Evolutionary conservation across 2,329 filamentous ascomycete species (phyloP).

Genomic region (Phaeosphaeria sp.): DNA sequence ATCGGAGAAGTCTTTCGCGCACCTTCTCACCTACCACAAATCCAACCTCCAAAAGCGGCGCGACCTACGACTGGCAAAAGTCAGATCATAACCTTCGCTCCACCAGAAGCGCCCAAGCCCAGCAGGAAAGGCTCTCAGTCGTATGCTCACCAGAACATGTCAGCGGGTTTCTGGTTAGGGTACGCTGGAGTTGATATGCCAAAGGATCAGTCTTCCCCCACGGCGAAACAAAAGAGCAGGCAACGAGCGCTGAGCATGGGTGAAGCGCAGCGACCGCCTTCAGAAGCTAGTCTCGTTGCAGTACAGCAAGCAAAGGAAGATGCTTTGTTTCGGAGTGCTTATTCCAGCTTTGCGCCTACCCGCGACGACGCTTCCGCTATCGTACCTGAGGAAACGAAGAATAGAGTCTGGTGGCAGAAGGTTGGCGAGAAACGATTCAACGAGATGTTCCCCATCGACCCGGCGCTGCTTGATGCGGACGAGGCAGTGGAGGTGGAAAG

Average conservation of each 20-base stretch:
- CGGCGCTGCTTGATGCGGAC: slow-evolving; percentile 48
- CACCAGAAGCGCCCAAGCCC: slow-evolving; percentile 60
- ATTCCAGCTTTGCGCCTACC: slow-evolving; percentile 80
- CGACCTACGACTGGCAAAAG: slow-evolving; percentile 71
- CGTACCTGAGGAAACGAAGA: slow-evolving; percentile 70
- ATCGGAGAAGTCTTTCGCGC: slow-evolving; percentile 78
- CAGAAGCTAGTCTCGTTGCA: slow-evolving; percentile 48
- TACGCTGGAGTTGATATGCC: slow-evolving; percentile 58
- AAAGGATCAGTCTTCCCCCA: slow-evolving; percentile 63
- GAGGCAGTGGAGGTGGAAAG: slow-evolving; percentile 43
- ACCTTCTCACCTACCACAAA: slow-evolving; percentile 67
- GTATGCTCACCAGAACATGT: slow-evolving; percentile 72
- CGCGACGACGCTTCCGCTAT: slow-evolving; percentile 76
- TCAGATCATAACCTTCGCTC: slow-evolving; percentile 57
- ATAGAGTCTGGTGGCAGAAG: slow-evolving; percentile 78
- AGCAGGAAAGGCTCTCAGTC: slow-evolving; percentile 52
- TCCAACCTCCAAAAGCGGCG: slow-evolving; percentile 75
- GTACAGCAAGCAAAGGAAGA: slow-evolving; percentile 71
- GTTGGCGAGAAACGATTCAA: slow-evolving; percentile 71
- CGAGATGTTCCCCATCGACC: slow-evolving; percentile 65
- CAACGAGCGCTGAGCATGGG: slow-evolving; percentile 74
- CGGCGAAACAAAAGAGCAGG: slow-evolving; percentile 70
- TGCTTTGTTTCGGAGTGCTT: slow-evolving; percentile 75
- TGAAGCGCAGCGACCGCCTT: slow-evolving; percentile 62
- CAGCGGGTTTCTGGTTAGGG: slow-evolving; percentile 69